These are phyloP conservation scores for Striga asiatica DNA, from an alignment of 257 asterid genomes.

Conservation along the genomic window DNA sequence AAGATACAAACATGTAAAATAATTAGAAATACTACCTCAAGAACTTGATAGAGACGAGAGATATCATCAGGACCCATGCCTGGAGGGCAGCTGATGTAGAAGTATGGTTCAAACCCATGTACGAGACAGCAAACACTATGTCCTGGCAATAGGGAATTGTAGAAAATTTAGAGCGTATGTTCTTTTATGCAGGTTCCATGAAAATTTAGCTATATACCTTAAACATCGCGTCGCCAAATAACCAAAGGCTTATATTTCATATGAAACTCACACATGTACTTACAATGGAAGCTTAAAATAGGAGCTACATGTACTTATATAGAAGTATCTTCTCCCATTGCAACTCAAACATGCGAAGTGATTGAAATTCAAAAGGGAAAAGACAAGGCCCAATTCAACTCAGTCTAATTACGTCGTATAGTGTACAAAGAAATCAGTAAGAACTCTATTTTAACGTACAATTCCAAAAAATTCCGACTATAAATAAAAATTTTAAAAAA, in stretches of 20 bases:
- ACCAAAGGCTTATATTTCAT: no score
- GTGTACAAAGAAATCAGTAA: not conserved
- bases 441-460: not conserved
- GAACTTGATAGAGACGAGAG: slow-evolving; percentile 75
- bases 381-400: not conserved
- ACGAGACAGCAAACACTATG: slow-evolving; percentile 91
- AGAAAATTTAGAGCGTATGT: no score
- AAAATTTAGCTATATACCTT: no score
- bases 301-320: not conserved
- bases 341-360: not conserved
- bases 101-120: slow-evolving; percentile 95
- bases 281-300: not conserved
- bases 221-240: no score
- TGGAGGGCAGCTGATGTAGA: slow-evolving; percentile 76
- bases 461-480: not conserved
- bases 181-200: no score
- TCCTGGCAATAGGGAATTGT: slow-evolving; percentile 41
- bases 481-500: no score
- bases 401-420: not conserved
- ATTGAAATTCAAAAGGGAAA: not conserved
- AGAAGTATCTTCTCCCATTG: not conserved
- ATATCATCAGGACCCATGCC: slow-evolving; percentile 99
- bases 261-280: not conserved
- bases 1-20: not conserved
- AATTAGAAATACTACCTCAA: slow-evolving; percentile 45